These are phyloP conservation scores for Hypoxylon sp. DNA, from an alignment of 2,329 filamentous ascomycete species.

Conservation along the genomic window DNA sequence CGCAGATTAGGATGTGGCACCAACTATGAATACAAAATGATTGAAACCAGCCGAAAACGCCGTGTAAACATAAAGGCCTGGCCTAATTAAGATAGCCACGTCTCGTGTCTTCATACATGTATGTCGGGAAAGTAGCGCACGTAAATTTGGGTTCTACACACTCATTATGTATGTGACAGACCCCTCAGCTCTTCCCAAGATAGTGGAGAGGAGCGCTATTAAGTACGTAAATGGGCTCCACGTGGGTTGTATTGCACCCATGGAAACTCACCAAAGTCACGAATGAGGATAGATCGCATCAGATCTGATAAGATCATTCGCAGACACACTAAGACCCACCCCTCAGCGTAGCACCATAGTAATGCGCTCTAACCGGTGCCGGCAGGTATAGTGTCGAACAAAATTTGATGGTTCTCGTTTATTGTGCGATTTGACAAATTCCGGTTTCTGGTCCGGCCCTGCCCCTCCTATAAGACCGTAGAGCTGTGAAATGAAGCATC, in stretches of 20 bases:
- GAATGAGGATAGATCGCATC: slow-evolving; percentile 3
- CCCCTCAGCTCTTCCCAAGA: background rate
- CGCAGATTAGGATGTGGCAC: slow-evolving; percentile 1
- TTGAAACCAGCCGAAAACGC: background rate
- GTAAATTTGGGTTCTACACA: background rate
- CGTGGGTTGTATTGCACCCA: slow-evolving; percentile 14
- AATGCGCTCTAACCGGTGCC: slow-evolving; percentile 32
- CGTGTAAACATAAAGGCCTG: background rate
- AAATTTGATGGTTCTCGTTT: slow-evolving; percentile 1
- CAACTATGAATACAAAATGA: slow-evolving; percentile 4
- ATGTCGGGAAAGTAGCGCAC: background rate
- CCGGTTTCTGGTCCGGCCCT: slow-evolving; percentile 2
- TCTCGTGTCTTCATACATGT: background rate
- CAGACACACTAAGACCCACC: slow-evolving; percentile 12
- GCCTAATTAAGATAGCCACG: background rate
- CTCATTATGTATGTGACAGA: slow-evolving; percentile 5
- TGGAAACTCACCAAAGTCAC: slow-evolving; percentile 11
- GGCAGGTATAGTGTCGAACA: slow-evolving; percentile 17
- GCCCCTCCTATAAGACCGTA: slow-evolving; percentile 16
- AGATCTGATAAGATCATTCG: slow-evolving; percentile 33
- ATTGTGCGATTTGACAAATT: slow-evolving; percentile 15
- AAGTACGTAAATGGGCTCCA: slow-evolving; percentile 21
- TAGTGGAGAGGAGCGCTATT: background rate
- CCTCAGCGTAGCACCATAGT: slow-evolving; percentile 19
- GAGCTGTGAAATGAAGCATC: background rate